Base-by-base conservation (phyloP, 805 yeast genomes). In the Millerozyma miso region DNA sequence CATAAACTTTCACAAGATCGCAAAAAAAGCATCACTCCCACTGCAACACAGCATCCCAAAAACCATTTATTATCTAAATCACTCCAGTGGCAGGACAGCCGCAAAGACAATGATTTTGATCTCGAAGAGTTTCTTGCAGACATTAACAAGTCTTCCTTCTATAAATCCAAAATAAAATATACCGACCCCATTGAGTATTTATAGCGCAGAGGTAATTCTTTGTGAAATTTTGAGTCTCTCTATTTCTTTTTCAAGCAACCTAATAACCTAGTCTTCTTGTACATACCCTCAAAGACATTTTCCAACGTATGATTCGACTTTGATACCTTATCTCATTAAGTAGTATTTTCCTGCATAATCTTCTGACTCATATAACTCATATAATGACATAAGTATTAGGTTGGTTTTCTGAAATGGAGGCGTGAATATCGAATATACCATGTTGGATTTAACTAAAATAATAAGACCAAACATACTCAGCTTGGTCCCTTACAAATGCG, bases 401-500 rank as follows among this genome's bases (percentile, higher is more conserved):
- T 39, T 23, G 12, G 10, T 15, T 26, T 18, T 31, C 29, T 26
- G 13, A 31, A n/a, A 38, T 14, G 8, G 15, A 8, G 16, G 19
- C n/a, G n/a, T n/a, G 10, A 31, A 38, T 38, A n/a, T n/a, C n/a
- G n/a, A n/a, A n/a, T n/a, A n/a, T n/a, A n/a, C n/a, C 32, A 62
- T 60, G 67, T 79, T 82, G 55, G 74, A 80, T 52, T 59, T 83
- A 23, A 63, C 70, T 34, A 71, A 75, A 5, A 65, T 89, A 29
- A 84, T 87, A 2, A 76, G 99, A 63, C 96, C 97, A 16, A 93
- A 91, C 53, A 88, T 93, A 45, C 74, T 79, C 45, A 65, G 77
- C 2, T 72, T 93, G 43, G 89, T 85, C 69, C 98, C 99, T 6
- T 93, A 93, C 63, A 77, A 96, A 41, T 93, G 99, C 65, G 99